Evolutionary conservation across 177 flowering plant genomes (phyloP).

Genomic region (Telopea speciosissima): DNA sequence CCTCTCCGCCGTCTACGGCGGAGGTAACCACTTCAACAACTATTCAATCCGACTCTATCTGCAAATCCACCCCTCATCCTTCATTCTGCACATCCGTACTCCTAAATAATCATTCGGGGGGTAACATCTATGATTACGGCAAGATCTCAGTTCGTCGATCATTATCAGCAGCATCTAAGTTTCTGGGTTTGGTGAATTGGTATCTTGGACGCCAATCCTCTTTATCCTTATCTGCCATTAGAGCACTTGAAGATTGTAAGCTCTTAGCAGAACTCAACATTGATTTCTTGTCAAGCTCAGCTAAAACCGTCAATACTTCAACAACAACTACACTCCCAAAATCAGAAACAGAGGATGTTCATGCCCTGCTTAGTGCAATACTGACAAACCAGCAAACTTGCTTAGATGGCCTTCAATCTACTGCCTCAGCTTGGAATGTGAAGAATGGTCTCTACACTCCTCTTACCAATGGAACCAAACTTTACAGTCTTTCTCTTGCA

Average conservation of each 20-base stretch:
- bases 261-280: slow-evolving; percentile 9
- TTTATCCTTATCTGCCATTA: background rate
- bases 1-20: too few relatives aligned
- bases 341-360: too few relatives aligned
- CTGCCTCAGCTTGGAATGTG: too few relatives aligned
- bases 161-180: background rate
- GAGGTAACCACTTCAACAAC: too few relatives aligned
- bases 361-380: too few relatives aligned
- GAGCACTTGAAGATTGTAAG: slow-evolving; percentile 16
- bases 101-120: background rate
- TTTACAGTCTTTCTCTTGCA: too few relatives aligned
- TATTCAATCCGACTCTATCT: background rate
- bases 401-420: too few relatives aligned
- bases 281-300: slow-evolving; percentile 8
- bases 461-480: too few relatives aligned
- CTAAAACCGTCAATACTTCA: background rate
- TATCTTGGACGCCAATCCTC: background rate
- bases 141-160: slow-evolving; percentile 8
- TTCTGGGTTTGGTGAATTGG: background rate
- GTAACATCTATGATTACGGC: slow-evolving; percentile 5
- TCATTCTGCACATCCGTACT: slow-evolving; percentile 8
- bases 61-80: slow-evolving; percentile 12
- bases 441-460: too few relatives aligned
- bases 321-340: background rate
- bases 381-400: too few relatives aligned